Evolutionary conservation across 2,329 filamentous ascomycete genomes (phyloP), one percentile per base, ranked within the genome.

Genomic region (Colletotrichum zoysiae): DNA sequence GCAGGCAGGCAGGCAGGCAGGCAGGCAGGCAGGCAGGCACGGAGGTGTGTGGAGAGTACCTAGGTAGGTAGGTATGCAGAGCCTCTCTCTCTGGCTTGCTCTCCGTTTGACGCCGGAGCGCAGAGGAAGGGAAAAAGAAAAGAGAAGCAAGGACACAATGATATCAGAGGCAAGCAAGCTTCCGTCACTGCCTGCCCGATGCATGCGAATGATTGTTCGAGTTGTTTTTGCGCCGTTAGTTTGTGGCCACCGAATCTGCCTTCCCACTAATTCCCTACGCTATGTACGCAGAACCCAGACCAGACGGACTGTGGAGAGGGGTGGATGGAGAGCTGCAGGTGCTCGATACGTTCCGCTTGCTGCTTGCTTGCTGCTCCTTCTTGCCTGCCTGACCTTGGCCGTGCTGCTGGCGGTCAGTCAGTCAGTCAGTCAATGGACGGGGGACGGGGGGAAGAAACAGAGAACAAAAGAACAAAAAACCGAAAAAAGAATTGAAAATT

Each of bases 141-240:
- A 16, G 30, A 35, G 23, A 35, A 33, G 35, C 9, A 59, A 26
- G 33, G 44, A 40, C 30, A 44, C 5, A 20, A 35, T 48, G 42
- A 61, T 35, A 48, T 61, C 42, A 51, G 44, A 51, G 33, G 58
- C 30, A 50, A 61, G 58, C 30, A 50, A 61, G 58, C 42, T 58
- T 48, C 40, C 16, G 46, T 26, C 53, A 35, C 42, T 44, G 48
- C 44, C 44, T 46, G 48, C 44, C 44, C n/a, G 44, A 20, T 20
- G n/a, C 18, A 18, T 53, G 50, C 12, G 53, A 62, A 23, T 65
- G 44, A 62, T 30, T 65, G 50, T 44, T 53, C 56, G 23, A 46
- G 26, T 46, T 60, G 18, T 26, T 50, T 40, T 40, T 62, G 59
- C 16, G 59, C 30, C 14, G 30, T 50, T 50, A n/a, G 59, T 38